Evolutionary conservation across 169 alveolate species (phyloP), one percentile per base, ranked within the genome.

Genomic region (Eimeria maxima): DNA sequence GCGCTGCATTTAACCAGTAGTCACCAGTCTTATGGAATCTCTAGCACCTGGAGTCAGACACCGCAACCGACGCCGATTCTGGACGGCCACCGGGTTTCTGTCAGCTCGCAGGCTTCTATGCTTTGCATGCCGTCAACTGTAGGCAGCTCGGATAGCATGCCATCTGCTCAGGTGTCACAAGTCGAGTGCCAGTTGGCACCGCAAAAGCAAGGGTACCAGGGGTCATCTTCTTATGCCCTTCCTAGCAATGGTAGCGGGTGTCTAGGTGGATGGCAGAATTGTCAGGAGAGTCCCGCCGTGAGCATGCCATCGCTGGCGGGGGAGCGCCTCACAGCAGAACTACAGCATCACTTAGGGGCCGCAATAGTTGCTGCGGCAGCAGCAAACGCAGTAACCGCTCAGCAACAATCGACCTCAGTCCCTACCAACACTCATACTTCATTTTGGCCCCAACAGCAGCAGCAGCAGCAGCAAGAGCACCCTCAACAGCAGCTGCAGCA

Each of bases 341-440:
- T 87, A 60, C 78, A 87, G 81, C 93, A 87, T 22, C 93, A 63
- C 5, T 45, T 87, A 10, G 83, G 83, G 53, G 93, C 81, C 8
- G 93, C 81, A 42, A 57, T 83, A 16, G 91, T 55, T 29, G 93
- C 93, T 38, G 93, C 93, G 5, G 93, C 93, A 11, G 93, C 93
- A 13, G 93, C 93, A 29, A 42, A 14, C 10, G 93, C 80, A 33
- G 80, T 22, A 29, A 2, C 93, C 22, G 81, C 47, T n/a, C 93
- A 87, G 81, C 81, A 57, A 5, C 81, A 27, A 33, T 76, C 91
- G 27, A 2, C 81, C 20, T 10, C 81, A 53, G 18, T 42, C 44
- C 78, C 44, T 42, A 24, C 47, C 7, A 33, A 27, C 18, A 38
- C 93, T 65, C 33, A 53, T 8, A n/a, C 83, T 13, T 20, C 71